Percentiles rank a stretch among this genome's conserved stretches.
Evolutionary conservation across 768 basidiomycete genomes (phyloP).

Genomic region (Rhizopogon vesiculosus): DNA sequence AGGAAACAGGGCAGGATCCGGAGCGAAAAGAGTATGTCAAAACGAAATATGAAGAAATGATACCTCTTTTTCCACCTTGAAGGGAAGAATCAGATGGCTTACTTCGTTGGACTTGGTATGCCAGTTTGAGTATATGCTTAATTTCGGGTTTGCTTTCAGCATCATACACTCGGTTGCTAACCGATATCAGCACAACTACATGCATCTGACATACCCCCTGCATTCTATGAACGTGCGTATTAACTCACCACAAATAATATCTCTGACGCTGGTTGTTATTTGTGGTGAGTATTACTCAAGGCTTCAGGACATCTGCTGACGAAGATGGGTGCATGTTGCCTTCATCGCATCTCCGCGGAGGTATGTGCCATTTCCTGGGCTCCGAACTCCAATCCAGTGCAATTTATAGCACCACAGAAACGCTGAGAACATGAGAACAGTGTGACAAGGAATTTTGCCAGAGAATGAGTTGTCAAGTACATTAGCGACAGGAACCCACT

Average conservation of each 20-base stretch:
- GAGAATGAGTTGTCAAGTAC: too few relatives aligned
- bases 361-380: not conserved
- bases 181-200: not conserved
- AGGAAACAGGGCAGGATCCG: constrained; percentile 42
- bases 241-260: not conserved
- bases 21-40: constrained; percentile 49
- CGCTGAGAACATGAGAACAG: not conserved
- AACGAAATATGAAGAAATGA: constrained; percentile 57
- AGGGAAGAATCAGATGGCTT: not conserved
- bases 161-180: too few relatives aligned
- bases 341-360: not conserved
- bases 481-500: not conserved
- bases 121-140: not conserved
- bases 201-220: not conserved
- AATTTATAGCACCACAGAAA: too few relatives aligned
- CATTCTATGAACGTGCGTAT: not conserved
- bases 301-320: not conserved
- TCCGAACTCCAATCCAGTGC: not conserved
- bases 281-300: not conserved
- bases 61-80: not conserved
- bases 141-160: not conserved
- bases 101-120: too few relatives aligned
- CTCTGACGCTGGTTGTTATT: too few relatives aligned
- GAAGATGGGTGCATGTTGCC: not conserved
- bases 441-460: not conserved